Evolutionary conservation across 164 flowering plant genomes (phyloP), one percentile per base, ranked within the genome.

Genomic region (Umbilicus rupestris): DNA sequence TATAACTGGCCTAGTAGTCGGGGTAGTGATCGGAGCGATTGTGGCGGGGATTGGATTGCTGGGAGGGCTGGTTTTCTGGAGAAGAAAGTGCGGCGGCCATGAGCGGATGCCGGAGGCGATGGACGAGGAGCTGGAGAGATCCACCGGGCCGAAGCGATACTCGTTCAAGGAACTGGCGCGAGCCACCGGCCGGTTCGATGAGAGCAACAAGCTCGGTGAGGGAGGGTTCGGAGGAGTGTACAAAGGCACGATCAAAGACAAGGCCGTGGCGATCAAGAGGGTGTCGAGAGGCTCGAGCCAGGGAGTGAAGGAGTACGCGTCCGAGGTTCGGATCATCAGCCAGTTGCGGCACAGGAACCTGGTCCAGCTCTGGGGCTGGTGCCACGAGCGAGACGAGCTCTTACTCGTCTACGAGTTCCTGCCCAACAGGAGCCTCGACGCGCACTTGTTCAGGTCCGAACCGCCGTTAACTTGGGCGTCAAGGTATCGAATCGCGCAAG

Each of bases 191-290:
- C 59, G 45, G 3, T 72, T 72, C 39, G 22, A 22, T 6, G 71
- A 64, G 15, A 42, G 16, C 1, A 63, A 55, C 17, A 64, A 68
- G 65, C 74, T 72, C 12, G 71, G 74, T 1, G 46, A 57, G 14
- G 74, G 74, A 26, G 67, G 71, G 8, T 63, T 63, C 55, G 71
- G 70, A 1, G 69, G 65, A 22, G 70, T 71, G 55, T 71, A 67
- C 28, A 67, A 50, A 31, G 70, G 74, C 1, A 24, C 24, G 28
- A 12, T 71, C 7, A 41, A 37, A 1, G 62, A 29, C 8, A 17
- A 7, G 6, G 9, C 24, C 16, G 58, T 72, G 16, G 70, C 70
- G 2, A 42, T 72, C 20, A 72, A 72, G 70, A 62, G 59, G 29
- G 37, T 67, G 14, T 37, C 67, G 0, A 16, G n/a, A 7, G 68